phyloP scores from a whole-genome alignment of 148 eudicot species.

The Cornus florida region DNA sequence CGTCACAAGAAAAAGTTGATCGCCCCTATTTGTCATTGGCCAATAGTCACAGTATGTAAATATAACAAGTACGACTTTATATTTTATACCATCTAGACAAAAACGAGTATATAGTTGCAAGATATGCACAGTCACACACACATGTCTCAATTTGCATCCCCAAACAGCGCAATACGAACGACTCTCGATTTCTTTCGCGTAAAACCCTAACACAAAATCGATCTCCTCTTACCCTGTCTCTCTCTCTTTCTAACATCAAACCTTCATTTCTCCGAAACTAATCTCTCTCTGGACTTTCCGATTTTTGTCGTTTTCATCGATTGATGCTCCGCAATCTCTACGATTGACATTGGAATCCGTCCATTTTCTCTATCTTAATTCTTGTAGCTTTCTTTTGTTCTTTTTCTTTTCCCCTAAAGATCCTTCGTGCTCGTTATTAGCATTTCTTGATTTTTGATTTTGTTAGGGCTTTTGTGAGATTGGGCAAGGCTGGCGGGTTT shows the following conservation, averaged over 20 bases:
- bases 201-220: conserved; percentile 57
- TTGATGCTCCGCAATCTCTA: conserved; percentile 14
- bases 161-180: not conserved
- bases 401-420: no score
- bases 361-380: not conserved
- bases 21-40: no score
- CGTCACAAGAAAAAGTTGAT: no score
- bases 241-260: not conserved
- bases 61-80: no score
- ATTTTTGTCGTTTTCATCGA: conserved; percentile 13
- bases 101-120: no score
- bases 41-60: no score
- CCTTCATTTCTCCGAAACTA: not conserved
- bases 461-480: conserved; percentile 10
- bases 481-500: conserved; percentile 67
- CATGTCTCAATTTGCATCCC: not conserved
- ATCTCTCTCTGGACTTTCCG: not conserved
- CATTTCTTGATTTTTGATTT: not conserved
- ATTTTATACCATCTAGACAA: no score
- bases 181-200: conserved; percentile 21
- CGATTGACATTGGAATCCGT: conserved; percentile 1
- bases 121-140: no score
- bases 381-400: not conserved
- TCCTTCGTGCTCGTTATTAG: not conserved
- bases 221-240: conserved; percentile 19